Percentiles rank a stretch among this genome's conserved stretches.
Evolutionary conservation across 169 alveolate genomes (phyloP).

Genomic region (Cryptosporidium ubiquitum): DNA sequence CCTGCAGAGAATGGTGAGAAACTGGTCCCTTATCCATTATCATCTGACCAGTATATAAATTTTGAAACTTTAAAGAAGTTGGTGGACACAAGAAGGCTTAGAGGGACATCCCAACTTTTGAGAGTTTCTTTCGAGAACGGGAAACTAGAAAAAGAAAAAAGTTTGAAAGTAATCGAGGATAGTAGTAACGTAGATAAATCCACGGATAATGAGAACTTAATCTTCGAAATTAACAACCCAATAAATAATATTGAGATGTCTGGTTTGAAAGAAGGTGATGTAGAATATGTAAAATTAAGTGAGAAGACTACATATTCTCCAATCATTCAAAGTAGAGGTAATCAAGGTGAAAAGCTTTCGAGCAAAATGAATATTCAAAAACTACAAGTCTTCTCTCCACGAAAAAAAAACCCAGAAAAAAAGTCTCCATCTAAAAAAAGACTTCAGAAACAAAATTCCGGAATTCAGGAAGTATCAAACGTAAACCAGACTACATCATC

Average conservation of each 20-base stretch:
- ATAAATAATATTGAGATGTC: background rate
- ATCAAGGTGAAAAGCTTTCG: background rate
- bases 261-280: background rate
- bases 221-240: background rate
- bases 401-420: constrained; percentile 1
- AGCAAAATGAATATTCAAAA: background rate
- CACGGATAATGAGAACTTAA: background rate
- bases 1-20: constrained; percentile 69
- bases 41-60: constrained; percentile 8
- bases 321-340: background rate
- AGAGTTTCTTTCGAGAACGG: constrained; percentile 42
- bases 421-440: constrained; percentile 18
- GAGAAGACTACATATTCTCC: constrained; percentile 6
- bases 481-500: background rate
- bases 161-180: background rate
- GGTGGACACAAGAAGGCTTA: constrained; percentile 69
- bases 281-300: constrained; percentile 4
- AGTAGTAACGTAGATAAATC: background rate
- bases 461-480: background rate
- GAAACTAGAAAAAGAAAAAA: background rate
- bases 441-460: background rate
- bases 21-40: constrained; percentile 65
- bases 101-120: constrained; percentile 69
- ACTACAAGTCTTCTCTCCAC: constrained; percentile 11
- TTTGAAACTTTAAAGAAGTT: constrained; percentile 45